Percentiles rank a stretch among this genome's conserved stretches.
Evolutionary conservation across 768 basidiomycete genomes (phyloP).

Genomic region (Mycena capillaripes): DNA sequence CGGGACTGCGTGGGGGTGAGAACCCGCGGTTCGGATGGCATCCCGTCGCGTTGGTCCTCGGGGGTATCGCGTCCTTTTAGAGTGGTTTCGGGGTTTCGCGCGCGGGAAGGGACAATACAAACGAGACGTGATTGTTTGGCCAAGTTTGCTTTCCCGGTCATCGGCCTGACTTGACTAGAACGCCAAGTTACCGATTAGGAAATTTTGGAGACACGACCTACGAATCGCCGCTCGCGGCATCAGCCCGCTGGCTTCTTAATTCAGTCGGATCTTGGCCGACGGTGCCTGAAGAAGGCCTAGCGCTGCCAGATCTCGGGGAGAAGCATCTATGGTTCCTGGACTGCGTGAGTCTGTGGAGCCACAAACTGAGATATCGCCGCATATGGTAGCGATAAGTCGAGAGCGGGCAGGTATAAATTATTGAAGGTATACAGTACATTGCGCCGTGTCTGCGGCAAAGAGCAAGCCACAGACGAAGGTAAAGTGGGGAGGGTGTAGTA

Average conservation of each 20-base stretch:
- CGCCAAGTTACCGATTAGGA: conserved; percentile 9
- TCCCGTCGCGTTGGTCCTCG: not conserved
- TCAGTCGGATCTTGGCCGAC: not conserved
- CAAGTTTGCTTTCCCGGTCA: not conserved
- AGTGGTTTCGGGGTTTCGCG: no score
- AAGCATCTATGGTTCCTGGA: not conserved
- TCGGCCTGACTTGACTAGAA: not conserved
- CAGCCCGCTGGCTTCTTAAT: no score
- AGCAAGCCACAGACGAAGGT: not conserved
- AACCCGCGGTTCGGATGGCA: not conserved
- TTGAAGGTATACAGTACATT: conserved; percentile 6
- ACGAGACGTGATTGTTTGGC: no score
- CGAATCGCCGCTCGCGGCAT: not conserved
- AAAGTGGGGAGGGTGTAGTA: not conserved
- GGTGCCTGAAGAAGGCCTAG: not conserved
- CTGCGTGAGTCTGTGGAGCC: no score
- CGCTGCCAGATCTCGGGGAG: not conserved
- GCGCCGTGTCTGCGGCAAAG: not conserved
- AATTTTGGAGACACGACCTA: not conserved
- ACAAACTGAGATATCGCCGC: not conserved
- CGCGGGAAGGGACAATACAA: no score
- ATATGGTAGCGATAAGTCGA: no score
- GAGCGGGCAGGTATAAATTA: conserved; percentile 16
- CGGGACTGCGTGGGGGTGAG: conserved; percentile 6
- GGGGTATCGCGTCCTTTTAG: no score